Base-by-base conservation (phyloP, 306 rosid species). In the Rosa persica region DNA sequence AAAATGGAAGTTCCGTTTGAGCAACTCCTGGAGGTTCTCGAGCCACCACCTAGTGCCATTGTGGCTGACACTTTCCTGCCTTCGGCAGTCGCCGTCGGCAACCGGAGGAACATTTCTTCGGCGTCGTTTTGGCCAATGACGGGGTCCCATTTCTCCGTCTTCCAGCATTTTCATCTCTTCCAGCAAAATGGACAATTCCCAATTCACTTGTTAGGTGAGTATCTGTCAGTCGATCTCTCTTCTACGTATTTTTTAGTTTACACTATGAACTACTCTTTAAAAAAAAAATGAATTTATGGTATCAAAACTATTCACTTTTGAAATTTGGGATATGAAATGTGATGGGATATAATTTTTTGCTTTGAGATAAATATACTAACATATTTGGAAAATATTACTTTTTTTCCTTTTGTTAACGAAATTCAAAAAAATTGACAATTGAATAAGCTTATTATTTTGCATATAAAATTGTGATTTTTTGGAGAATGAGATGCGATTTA, bases 1-100 rank as follows among this genome's bases (percentile, higher is more conserved):
- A 60, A 85, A 27, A 80, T 90, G 86, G 88, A 90, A 79, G 71
- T 76, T 6, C 91, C 89, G 1, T 39, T 90, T 16, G 86, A 83
- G 67, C 20, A 2, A 66, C 58, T 90, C 5, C 74, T 88, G 0
- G 78, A 85, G 43, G 57, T 46, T 47, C 87, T 87, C 8, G 71
- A 39, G 43, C 81, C 42, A n/a, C 77, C 78, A 13, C 70, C 80
- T 0, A 68, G 80, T 0, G 3, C 67, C 13, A 64, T 88, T 10
- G 20, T 88, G 0, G 74, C 61, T n/a, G 95, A 90, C n/a, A 52
- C 67, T 19, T 36, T 40, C 30, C 78, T 90, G 36, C 36, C 36
- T 30, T 30, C 3, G 36, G 36, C 36, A 30, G 36, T 30, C 36
- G 36, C 36, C 36, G 36, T 30, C 3, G 90, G 79, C 1, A 81